Evolutionary conservation across 352 stramenopile species (phyloP).

Genomic region (Globisporangium acanthophoron): DNA sequence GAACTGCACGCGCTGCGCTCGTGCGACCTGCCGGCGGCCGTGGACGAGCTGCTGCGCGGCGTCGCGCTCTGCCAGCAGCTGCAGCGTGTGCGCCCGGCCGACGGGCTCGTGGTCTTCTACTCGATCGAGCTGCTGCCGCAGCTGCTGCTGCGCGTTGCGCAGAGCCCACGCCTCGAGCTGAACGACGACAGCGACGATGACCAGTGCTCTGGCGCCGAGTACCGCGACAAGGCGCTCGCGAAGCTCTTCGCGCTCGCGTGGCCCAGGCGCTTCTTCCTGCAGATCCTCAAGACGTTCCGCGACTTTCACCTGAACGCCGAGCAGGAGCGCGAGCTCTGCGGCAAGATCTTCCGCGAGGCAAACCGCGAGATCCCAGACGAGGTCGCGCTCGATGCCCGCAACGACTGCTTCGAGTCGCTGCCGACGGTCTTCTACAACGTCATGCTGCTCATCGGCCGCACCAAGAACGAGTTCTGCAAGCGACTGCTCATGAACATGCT

Average conservation of each 20-base stretch:
- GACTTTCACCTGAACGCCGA: constrained; percentile 25
- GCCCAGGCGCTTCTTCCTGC: constrained; percentile 42
- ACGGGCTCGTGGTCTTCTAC: constrained; percentile 27
- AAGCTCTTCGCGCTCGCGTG: constrained; percentile 30
- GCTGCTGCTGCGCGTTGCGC: constrained; percentile 27
- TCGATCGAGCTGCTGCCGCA: constrained; percentile 42
- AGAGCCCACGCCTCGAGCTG: constrained; percentile 21
- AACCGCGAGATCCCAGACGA: constrained; percentile 22
- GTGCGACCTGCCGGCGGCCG: constrained; percentile 17
- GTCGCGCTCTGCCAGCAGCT: constrained; percentile 19
- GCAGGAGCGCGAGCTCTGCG: constrained; percentile 31
- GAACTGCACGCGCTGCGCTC: constrained; percentile 32
- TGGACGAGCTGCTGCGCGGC: constrained; percentile 32
- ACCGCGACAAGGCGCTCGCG: constrained; percentile 20
- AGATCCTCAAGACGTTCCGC: constrained; percentile 44
- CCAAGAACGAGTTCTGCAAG: constrained; percentile 25
- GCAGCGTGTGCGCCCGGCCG: constrained; percentile 14
- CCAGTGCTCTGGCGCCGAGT: constrained; percentile 24
- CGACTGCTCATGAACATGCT: constrained; percentile 30
- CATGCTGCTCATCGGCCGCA: constrained; percentile 27
- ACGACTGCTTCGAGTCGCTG: constrained; percentile 24
- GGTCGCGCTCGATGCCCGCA: background rate
- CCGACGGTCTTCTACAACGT: constrained; percentile 39
- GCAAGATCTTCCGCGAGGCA: constrained; percentile 34
- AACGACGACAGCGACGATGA: constrained; percentile 9